phyloP scores from a whole-genome alignment of 441 rosid genomes.

The Hura crepitans region DNA sequence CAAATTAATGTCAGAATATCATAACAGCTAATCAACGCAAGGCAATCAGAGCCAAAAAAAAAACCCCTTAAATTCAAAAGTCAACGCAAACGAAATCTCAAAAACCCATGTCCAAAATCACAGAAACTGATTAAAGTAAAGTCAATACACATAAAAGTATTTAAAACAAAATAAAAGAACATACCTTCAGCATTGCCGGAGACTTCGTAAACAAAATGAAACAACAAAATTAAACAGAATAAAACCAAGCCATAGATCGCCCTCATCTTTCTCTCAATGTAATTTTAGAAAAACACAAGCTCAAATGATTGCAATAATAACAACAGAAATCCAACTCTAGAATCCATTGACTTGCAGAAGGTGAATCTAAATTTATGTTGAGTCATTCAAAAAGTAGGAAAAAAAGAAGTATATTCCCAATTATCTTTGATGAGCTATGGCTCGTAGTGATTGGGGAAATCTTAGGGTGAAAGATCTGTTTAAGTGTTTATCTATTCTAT shows the following conservation, averaged over 20 bases:
- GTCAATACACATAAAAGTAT: background rate
- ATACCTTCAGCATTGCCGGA: slow-evolving; percentile 25
- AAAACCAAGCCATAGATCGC: slow-evolving; percentile 18
- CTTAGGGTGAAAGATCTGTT: slow-evolving; percentile 3
- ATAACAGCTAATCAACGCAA: background rate
- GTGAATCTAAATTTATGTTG: background rate
- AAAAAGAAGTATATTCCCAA: background rate
- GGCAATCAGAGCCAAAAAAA: background rate
- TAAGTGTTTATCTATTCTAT: background rate
- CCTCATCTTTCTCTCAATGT: slow-evolving; percentile 11
- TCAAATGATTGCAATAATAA: slow-evolving; percentile 1
- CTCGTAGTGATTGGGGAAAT: background rate
- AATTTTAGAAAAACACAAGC: background rate
- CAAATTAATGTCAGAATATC: background rate
- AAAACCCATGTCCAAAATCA: slow-evolving; percentile 8
- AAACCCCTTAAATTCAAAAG: slow-evolving; percentile 10
- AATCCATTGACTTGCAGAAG: background rate
- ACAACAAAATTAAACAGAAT: slow-evolving; percentile 13
- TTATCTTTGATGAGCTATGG: background rate
- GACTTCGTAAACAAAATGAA: slow-evolving; percentile 14
- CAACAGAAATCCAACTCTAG: background rate
- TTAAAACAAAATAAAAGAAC: background rate
- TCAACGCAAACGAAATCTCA: slow-evolving; percentile 1
- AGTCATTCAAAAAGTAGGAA: background rate
- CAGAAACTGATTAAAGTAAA: background rate